Evolutionary conservation across 179 eudicot genomes (phyloP).

Genomic region (Beta lomatogona): DNA sequence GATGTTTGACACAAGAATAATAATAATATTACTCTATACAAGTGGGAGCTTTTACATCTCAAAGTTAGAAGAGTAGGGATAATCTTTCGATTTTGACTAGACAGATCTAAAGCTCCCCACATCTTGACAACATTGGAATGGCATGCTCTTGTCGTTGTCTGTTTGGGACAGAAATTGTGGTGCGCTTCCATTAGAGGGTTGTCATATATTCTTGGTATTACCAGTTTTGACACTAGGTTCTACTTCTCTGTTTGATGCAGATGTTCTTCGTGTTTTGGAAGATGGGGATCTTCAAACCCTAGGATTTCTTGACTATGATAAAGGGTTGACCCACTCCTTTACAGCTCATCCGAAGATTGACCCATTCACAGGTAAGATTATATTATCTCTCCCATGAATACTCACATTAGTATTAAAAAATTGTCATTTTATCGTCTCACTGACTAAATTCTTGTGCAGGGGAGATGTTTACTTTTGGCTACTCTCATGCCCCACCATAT

Average conservation of each 20-base stretch:
- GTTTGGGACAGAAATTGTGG: not conserved
- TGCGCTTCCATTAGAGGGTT: not conserved
- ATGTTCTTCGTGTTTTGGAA: constrained; percentile 80
- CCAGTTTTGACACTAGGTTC: constrained; percentile 15
- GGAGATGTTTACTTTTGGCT: constrained; percentile 97
- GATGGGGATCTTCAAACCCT: constrained; percentile 95
- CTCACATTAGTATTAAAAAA: not conserved
- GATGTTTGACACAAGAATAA: too few relatives aligned
- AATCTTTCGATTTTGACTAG: not conserved
- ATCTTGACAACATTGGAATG: not conserved
- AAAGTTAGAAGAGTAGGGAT: not conserved
- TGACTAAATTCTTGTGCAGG: constrained; percentile 48
- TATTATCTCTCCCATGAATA: not conserved
- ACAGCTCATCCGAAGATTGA: constrained; percentile 99
- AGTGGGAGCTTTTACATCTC: not conserved
- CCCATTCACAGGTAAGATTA: constrained; percentile 71
- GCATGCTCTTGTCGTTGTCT: not conserved
- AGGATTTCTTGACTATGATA: constrained; percentile 93
- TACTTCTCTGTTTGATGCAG: constrained; percentile 38
- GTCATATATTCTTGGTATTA: not conserved
- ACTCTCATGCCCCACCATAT: constrained; percentile 74
- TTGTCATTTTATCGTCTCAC: not conserved
- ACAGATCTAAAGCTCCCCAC: not conserved
- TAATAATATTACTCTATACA: too few relatives aligned
- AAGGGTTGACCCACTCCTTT: constrained; percentile 76